phyloP scores from a whole-genome alignment of 768 basidiomycete genomes.

The Suillus clintonianus region DNA sequence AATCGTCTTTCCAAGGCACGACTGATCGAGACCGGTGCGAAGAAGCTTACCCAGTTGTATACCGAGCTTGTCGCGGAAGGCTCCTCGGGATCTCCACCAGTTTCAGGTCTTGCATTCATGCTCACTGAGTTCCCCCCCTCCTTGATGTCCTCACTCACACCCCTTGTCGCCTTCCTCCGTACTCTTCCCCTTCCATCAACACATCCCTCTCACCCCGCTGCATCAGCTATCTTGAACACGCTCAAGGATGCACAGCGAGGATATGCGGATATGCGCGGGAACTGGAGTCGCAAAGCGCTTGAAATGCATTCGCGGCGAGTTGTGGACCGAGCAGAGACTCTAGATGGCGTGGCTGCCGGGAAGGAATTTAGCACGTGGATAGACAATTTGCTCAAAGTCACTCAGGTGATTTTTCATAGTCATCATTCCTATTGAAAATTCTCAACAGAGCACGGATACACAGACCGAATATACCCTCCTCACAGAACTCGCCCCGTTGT shows the following conservation, averaged over 20 bases:
- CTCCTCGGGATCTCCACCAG: slow-evolving; percentile 72
- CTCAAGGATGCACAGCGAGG: slow-evolving; percentile 79
- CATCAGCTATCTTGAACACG: slow-evolving; percentile 60
- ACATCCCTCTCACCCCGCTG: slow-evolving; percentile 82
- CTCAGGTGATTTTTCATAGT: slow-evolving; percentile 51
- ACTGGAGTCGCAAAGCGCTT: slow-evolving; percentile 74
- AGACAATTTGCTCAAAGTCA: slow-evolving; percentile 60
- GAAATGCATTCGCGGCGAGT: slow-evolving; percentile 71
- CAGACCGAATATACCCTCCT: slow-evolving; percentile 73
- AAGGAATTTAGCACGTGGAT: slow-evolving; percentile 76
- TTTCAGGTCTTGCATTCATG: slow-evolving; percentile 57
- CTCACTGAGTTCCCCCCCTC: slow-evolving; percentile 56
- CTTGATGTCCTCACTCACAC: slow-evolving; percentile 54
- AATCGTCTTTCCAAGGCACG: slow-evolving; percentile 46
- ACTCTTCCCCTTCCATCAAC: slow-evolving; percentile 75
- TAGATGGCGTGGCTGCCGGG: slow-evolving; percentile 66
- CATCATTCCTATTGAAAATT: not conserved
- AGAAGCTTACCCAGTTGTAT: slow-evolving; percentile 79
- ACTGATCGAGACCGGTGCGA: slow-evolving; percentile 79
- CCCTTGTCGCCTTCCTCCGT: slow-evolving; percentile 70
- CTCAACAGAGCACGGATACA: not conserved
- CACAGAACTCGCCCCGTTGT: slow-evolving; percentile 62
- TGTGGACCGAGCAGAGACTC: slow-evolving; percentile 68
- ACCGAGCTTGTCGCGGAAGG: slow-evolving; percentile 89
- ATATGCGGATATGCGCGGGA: slow-evolving; percentile 85